Conservation (phyloP, 768 basidiomycete species). For the Strobilomyces echinocephalus region DNA sequence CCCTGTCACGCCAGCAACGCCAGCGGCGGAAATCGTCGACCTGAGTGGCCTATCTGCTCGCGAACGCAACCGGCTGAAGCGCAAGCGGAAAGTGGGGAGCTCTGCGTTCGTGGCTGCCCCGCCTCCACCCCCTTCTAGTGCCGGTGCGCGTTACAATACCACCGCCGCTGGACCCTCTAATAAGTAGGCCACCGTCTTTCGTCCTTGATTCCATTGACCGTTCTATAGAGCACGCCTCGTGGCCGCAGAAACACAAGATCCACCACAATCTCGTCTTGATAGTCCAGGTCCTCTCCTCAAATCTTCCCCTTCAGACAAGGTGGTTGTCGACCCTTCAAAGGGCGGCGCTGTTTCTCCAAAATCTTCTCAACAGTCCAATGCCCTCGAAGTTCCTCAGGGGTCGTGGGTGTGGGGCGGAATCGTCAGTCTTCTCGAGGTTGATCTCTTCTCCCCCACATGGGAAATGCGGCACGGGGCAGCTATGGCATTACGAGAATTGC, state of each 20-base stretch:
- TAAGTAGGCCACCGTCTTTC: slow-evolving; percentile 40
- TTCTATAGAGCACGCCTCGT: slow-evolving; percentile 64
- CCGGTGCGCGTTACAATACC: slow-evolving; percentile 59
- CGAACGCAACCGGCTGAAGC: slow-evolving; percentile 89
- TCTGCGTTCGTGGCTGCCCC: slow-evolving; percentile 76
- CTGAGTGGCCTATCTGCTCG: slow-evolving; percentile 71
- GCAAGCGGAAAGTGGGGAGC: slow-evolving; percentile 88
- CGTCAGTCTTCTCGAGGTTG: slow-evolving; percentile 72
- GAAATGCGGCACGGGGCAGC: slow-evolving; percentile 93
- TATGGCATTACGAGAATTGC: slow-evolving; percentile 81
- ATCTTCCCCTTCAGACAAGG: slow-evolving; percentile 50
- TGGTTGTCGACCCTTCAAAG: slow-evolving; percentile 74
- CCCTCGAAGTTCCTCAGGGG: slow-evolving; percentile 69
- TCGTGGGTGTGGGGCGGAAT: slow-evolving; percentile 87
- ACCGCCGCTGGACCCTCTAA: slow-evolving; percentile 54
- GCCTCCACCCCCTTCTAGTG: slow-evolving; percentile 50
- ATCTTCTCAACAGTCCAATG: slow-evolving; percentile 69
- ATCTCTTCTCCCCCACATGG: slow-evolving; percentile 84
- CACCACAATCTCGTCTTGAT: slow-evolving; percentile 49
- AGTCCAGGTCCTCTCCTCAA: slow-evolving; percentile 48
- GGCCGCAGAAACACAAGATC: slow-evolving; percentile 53
- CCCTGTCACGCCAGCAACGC: slow-evolving; percentile 40
- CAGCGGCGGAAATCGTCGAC: slow-evolving; percentile 39
- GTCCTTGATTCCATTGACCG: slow-evolving; percentile 1
- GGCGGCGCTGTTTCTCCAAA: slow-evolving; percentile 83